Evolutionary conservation across 2,329 filamentous ascomycete species (phyloP), one percentile per base, ranked within the genome.

Genomic region (Tolypocladium album): DNA sequence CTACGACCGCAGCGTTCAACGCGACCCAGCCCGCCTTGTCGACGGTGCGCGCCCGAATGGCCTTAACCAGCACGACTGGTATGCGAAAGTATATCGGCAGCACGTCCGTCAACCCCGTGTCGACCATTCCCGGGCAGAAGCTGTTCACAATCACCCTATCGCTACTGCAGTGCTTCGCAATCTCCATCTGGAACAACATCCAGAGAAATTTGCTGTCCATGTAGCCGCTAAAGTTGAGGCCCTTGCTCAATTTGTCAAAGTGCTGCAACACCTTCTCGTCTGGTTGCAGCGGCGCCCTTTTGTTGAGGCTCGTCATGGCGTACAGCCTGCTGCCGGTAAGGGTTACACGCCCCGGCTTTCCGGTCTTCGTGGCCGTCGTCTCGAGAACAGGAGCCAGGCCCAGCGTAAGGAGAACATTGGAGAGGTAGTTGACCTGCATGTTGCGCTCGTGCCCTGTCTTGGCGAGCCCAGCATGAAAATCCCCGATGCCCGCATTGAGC

Each of bases 351-450:
- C 15, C 38, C n/a, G 55, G 55, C 13, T 4, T 20, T 15, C 55
- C 55, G 11, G 38, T 24, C 20, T 27, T 56, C 4, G 13, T 11
- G 7, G 55, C 55, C 9, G 55, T 66, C 1, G 61, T 52, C 7
- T 68, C 66, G 1, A 70, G 60, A 0, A 59, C n/a, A 0, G 67
- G 67, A 0, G 68, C 56, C 0, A 70, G 53, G 0, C 62, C 40
- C 6, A 70, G 50, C 0, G 63, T 65, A 2, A 70, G 62, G 13
- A 69, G 57, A 2, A 65, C 63, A 3, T 68, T 70, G 22, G 68
- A 68, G 12, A 70, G 50, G 34, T 68, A 69, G 45, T 70, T 70
- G 55, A 70, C 63, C 36, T 70, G 68, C 0, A 66, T 36, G 31
- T 66, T 66, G 50, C 63, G 62, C 45, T 69, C 68, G 17, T 70